Conservation (phyloP, 495 filamentous ascomycete genomes). For the Darksidea phi region DNA sequence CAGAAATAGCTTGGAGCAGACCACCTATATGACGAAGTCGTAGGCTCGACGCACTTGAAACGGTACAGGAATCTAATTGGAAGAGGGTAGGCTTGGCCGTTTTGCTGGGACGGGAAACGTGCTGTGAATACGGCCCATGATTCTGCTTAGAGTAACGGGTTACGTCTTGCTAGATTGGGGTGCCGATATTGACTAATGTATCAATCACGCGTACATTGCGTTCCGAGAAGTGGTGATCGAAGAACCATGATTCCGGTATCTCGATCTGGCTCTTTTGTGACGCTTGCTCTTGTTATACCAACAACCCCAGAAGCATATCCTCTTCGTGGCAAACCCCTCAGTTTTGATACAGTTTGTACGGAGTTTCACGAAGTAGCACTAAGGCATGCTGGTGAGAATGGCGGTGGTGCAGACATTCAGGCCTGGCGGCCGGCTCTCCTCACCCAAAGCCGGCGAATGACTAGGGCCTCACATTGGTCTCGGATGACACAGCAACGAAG, state of each 20-base stretch:
- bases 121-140: not conserved
- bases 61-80: not conserved
- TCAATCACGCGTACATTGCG: not conserved
- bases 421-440: not conserved
- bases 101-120: not conserved
- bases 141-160: not conserved
- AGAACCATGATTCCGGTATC: too few species aligned
- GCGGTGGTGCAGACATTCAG: not conserved
- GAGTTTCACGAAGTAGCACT: not conserved
- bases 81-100: not conserved
- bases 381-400: not conserved
- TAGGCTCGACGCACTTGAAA: conserved; percentile 3
- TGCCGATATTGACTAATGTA: not conserved
- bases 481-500: not conserved
- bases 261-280: not conserved
- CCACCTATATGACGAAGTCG: conserved; percentile 11
- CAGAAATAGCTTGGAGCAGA: conserved; percentile 4
- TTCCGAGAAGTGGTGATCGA: not conserved
- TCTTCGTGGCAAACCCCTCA: too few species aligned
- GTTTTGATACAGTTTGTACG: not conserved
- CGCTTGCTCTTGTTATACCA: not conserved
- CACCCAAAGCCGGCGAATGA: not conserved
- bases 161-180: not conserved
- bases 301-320: too few species aligned
- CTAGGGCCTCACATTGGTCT: not conserved